Evolutionary conservation across 225 moss, liverwort and hornwort species (phyloP), one percentile per base, ranked within the genome.

Genomic region (Antitrichia curtipendula): DNA sequence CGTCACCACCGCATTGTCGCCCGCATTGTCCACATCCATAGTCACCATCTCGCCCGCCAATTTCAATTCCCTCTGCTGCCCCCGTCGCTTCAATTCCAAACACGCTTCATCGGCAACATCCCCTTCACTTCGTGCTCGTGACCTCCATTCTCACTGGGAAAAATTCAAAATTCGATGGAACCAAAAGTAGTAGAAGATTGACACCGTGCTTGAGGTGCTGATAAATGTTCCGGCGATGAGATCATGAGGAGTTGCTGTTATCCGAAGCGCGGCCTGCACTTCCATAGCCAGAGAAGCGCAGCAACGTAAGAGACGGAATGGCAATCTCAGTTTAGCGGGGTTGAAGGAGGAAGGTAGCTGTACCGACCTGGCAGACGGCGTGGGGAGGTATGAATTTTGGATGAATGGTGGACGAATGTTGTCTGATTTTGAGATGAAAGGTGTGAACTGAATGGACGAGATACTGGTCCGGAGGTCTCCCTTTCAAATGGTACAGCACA

Each of bases 11-110:
- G 49, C 92, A 87, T 91, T 89, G 56, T 94, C 94, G 12, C 90
- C 69, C 63, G 90, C 90, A 90, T 93, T 90, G 94, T 94, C 94
- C 71, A 94, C 94, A 64, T 94, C 94, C 94, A 94, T 94, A 80
- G 92, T 94, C 84, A 94, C 94, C 94, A 94, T 94, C 74, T 66
- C 84, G 61, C 36, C 70, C 22, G 27, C 81, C 73, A 43, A 65
- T 70, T 83, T 1, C 75, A 54, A 56, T 80, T 61, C 68, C 66
- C 64, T 47, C 32, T 13, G 36, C 63, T 78, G 52, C 75, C 45
- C 36, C 68, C 63, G 66, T 59, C 85, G 64, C 84, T 86, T 84
- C 84, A 91, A 88, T 84, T 86, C 82, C 84, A 70, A 60, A 43
- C 61, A 71, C 81, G 40, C 62, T 82, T 74, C 71, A 40, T 64